Conservation (phyloP, 257 asterid species). For the Gentiana dahurica region DNA sequence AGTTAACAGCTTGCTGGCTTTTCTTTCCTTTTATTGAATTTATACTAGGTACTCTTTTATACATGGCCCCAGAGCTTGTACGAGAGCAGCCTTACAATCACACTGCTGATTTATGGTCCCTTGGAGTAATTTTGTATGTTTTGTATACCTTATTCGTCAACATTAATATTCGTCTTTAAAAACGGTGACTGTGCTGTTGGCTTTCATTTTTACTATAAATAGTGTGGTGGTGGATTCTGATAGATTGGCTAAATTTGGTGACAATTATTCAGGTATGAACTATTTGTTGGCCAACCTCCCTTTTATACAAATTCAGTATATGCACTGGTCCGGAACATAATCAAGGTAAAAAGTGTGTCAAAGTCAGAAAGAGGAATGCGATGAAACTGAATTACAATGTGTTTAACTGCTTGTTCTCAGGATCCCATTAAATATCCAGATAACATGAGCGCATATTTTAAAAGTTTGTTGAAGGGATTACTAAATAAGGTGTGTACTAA, state of each 20-base stretch:
- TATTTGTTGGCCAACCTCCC: constrained; percentile 98
- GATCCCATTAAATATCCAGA: constrained; percentile 99
- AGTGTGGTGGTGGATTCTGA: too few species aligned
- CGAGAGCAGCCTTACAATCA: constrained; percentile 99
- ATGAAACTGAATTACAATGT: constrained; percentile 8
- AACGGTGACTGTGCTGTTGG: too few species aligned
- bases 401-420: constrained; percentile 27
- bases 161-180: too few species aligned
- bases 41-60: constrained; percentile 95
- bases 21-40: too few species aligned
- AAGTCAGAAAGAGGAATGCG: constrained; percentile 4
- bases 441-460: constrained; percentile 73
- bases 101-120: constrained; percentile 99
- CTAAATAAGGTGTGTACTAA: constrained; percentile 65
- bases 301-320: constrained; percentile 96
- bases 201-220: too few species aligned
- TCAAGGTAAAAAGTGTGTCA: constrained; percentile 44
- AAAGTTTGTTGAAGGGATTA: constrained; percentile 83
- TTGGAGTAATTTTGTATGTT: constrained; percentile 94
- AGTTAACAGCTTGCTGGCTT: constrained; percentile 20
- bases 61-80: constrained; percentile 99
- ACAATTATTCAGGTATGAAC: constrained; percentile 64
- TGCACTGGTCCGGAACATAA: constrained; percentile 93
- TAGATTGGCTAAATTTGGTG: too few species aligned
- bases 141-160: too few species aligned